Base-by-base conservation (phyloP, 2,329 filamentous ascomycete genomes). In the Fusarium sp. region DNA sequence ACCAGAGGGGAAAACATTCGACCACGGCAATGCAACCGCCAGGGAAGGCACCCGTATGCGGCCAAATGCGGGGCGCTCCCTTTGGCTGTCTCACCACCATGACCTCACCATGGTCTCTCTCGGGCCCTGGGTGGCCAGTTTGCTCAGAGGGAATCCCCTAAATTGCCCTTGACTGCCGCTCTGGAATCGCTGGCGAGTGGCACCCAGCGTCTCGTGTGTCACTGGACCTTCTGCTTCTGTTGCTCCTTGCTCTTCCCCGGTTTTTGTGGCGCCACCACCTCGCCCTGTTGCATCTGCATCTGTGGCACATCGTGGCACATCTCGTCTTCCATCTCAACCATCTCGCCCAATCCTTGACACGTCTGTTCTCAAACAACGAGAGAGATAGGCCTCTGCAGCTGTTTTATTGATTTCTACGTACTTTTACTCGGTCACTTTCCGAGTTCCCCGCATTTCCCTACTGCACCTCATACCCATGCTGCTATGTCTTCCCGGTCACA, bases 61-160 rank as follows among this genome's bases (percentile, higher is more conserved):
- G 70, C 58, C 70, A 68, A 58, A 35, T 67, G 72, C 69, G 72
- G 72, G 72, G 47, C 65, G 38, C 33, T 11, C 42, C 54, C 61
- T 58, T 10, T 29, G n/a, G 29, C 27, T 18, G 70, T 76, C 74
- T 76, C 65, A 76, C 74, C 74, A 76, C 74, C 74, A 77, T 76
- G 74, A 76, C 74, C 74, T 76, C 74, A 76, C 66, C 65, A 66
- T 74, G 71, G 74, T 31, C 70, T 66, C 63, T 68, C 35, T 59
- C 27, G 18, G 52, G 69, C 40, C 20, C 31, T 25, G 25, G 54
- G 50, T 71, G 69, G 70, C 50, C 69, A 69, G 47, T 63, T 64
- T 64, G 20, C 36, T n/a, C 47, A 25, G 56, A 68, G 40, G 33
- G 52, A 27, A 69, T 57, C 42, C 67, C 63, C 54, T 20, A 62